phyloP scores from a whole-genome alignment of 768 basidiomycete genomes.

The Podaxis pistillaris region DNA sequence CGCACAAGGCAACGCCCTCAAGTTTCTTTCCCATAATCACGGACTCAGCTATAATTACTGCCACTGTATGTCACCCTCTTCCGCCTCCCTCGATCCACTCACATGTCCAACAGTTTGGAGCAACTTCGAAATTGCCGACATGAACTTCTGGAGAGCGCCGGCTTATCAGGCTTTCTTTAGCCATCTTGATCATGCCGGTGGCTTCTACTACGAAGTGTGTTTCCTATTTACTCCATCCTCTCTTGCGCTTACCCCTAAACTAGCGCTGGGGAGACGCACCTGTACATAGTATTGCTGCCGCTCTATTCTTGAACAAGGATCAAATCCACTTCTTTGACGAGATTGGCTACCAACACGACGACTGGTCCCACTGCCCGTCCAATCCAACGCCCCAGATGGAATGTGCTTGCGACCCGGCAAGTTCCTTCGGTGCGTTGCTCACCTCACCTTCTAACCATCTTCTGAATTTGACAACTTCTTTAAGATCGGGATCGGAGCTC shows the following conservation, averaged over 20 bases:
- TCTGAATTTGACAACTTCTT: background rate
- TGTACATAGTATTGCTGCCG: constrained; percentile 79
- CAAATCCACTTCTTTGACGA: constrained; percentile 81
- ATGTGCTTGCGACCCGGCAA: constrained; percentile 59
- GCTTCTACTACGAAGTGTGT: constrained; percentile 69
- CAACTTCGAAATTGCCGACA: constrained; percentile 73
- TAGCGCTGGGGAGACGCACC: constrained; percentile 87
- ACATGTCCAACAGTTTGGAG: constrained; percentile 44
- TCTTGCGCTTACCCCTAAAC: constrained; percentile 30
- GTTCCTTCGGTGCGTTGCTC: constrained; percentile 56
- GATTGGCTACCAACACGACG: constrained; percentile 80
- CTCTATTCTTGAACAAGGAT: constrained; percentile 66
- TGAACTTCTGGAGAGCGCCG: constrained; percentile 64
- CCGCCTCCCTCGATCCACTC: background rate
- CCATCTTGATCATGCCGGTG: constrained; percentile 58
- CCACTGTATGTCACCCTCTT: constrained; percentile 51
- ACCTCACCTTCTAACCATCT: background rate
- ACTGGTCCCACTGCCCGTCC: constrained; percentile 70
- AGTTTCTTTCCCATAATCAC: constrained; percentile 65
- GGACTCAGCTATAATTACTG: constrained; percentile 77
- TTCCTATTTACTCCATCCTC: constrained; percentile 23
- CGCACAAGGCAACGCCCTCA: constrained; percentile 58
- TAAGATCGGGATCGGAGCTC: constrained; percentile 11
- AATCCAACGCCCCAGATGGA: constrained; percentile 41
- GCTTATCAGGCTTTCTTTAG: constrained; percentile 68